Conservation (phyloP, 495 filamentous ascomycete species). For the Penicillium soppii region DNA sequence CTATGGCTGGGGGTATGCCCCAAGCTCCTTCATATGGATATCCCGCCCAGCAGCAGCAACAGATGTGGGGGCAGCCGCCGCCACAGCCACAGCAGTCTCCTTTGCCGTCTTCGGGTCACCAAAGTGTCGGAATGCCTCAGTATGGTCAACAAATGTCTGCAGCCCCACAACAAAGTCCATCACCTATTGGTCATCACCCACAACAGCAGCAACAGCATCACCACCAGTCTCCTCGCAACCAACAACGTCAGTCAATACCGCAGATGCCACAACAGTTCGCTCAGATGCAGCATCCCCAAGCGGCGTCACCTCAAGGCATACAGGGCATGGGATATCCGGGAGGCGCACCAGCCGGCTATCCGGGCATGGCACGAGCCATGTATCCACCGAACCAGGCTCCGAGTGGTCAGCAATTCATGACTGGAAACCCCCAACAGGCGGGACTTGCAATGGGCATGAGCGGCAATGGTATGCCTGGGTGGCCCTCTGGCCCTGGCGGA, state of each 20-base stretch:
- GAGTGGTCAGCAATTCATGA: conserved; percentile 41
- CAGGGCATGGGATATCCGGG: conserved; percentile 44
- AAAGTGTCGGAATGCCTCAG: conserved; percentile 45
- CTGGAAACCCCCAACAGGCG: conserved; percentile 38
- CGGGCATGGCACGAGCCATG: conserved; percentile 40
- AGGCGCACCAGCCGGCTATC: conserved; percentile 35
- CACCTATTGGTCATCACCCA: conserved; percentile 35
- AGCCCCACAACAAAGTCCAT: conserved; percentile 43
- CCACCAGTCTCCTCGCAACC: conserved; percentile 51
- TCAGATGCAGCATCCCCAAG: conserved; percentile 50
- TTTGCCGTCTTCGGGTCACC: conserved; percentile 38
- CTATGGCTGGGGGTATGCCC: conserved; percentile 36
- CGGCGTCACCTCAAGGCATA: conserved; percentile 61
- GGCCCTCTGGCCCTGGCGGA: conserved; percentile 34
- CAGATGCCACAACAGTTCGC: conserved; percentile 45
- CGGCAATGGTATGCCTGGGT: conserved; percentile 40
- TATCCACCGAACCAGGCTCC: conserved; percentile 42
- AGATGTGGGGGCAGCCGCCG: conserved; percentile 55
- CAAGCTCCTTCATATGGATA: conserved; percentile 49
- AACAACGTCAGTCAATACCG: conserved; percentile 38
- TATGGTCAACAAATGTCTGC: conserved; percentile 41
- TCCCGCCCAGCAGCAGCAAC: conserved; percentile 42
- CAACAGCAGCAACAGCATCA: conserved; percentile 44
- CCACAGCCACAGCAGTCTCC: conserved; percentile 55
- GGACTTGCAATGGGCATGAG: conserved; percentile 44